phyloP scores from a whole-genome alignment of 108 stramenopile genomes.

The Chaetoceros muelleri region DNA sequence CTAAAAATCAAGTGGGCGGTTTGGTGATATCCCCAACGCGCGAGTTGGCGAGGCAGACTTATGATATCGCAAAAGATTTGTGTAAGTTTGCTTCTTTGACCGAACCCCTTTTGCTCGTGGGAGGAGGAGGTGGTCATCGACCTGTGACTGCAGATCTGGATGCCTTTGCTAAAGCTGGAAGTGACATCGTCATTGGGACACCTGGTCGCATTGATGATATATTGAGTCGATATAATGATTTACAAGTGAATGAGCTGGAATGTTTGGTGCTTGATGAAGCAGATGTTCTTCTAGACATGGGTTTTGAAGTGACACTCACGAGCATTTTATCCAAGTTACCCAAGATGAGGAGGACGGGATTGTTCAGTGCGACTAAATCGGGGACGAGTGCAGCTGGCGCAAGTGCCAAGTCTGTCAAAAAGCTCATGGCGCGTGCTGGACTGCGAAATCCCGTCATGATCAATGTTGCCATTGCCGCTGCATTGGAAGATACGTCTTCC shows the following conservation, averaged over 20 bases:
- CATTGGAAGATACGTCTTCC: conserved; percentile 3
- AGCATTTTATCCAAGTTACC: conserved; percentile 79
- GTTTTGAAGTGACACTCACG: conserved; percentile 76
- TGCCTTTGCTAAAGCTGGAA: conserved; percentile 47
- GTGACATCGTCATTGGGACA: conserved; percentile 90
- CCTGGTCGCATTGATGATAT: conserved; percentile 94
- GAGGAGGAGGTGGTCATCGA: conserved; percentile 42
- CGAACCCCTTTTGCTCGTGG: conserved; percentile 63
- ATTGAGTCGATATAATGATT: conserved; percentile 61
- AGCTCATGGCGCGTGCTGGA: conserved; percentile 82
- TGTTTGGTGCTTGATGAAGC: conserved; percentile 94
- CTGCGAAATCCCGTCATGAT: conserved; percentile 95
- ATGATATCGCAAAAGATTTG: conserved; percentile 50
- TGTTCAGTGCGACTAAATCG: conserved; percentile 92
- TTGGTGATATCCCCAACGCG: conserved; percentile 89
- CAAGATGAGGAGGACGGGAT: conserved; percentile 91
- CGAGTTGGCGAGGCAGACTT: conserved; percentile 92
- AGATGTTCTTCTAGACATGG: conserved; percentile 92
- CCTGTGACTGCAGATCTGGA: conserved; percentile 74
- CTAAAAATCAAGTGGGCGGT: conserved; percentile 54
- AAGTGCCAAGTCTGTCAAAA: conserved; percentile 51
- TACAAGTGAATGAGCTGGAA: conserved; percentile 79
- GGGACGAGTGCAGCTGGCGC: conserved; percentile 23
- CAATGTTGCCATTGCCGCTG: conserved; percentile 64
- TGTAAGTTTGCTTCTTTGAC: conserved; percentile 33